These are phyloP conservation scores for Fusarium keratoplasticum DNA, from an alignment of 2,329 filamentous ascomycete genomes.

Conservation along the genomic window DNA sequence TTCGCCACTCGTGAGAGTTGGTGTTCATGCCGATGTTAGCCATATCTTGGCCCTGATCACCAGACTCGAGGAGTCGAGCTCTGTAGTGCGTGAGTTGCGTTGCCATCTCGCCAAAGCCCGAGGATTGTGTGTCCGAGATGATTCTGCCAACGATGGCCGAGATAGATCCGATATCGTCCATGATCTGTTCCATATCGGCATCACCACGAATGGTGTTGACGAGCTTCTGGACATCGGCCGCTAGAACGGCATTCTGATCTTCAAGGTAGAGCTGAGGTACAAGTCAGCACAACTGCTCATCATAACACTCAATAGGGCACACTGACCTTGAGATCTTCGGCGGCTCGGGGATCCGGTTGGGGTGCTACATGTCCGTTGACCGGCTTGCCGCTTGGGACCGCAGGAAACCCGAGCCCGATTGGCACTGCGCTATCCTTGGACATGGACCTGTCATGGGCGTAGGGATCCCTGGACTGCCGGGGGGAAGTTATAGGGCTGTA, in stretches of 20 bases:
- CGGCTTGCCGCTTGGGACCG: slow-evolving; percentile 49
- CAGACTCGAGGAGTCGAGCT: slow-evolving; percentile 72
- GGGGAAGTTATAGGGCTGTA: slow-evolving; percentile 81
- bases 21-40: slow-evolving; percentile 60
- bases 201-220: slow-evolving; percentile 78
- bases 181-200: slow-evolving; percentile 72
- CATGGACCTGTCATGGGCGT: slow-evolving; percentile 47
- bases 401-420: slow-evolving; percentile 53
- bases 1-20: slow-evolving; percentile 67
- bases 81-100: slow-evolving; percentile 71
- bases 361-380: slow-evolving; percentile 54
- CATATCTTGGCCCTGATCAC: slow-evolving; percentile 70
- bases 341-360: slow-evolving; percentile 52
- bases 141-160: slow-evolving; percentile 77
- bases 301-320: not conserved
- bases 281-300: slow-evolving; percentile 8
- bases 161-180: slow-evolving; percentile 77
- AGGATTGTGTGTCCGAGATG: slow-evolving; percentile 71
- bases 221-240: slow-evolving; percentile 85
- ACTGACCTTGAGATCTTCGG: slow-evolving; percentile 63
- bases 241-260: slow-evolving; percentile 82
- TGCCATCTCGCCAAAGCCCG: slow-evolving; percentile 64
- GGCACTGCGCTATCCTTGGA: slow-evolving; percentile 46
- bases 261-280: slow-evolving; percentile 77
- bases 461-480: slow-evolving; percentile 65